Conservation (phyloP, 805 yeast genomes). For the Scheffersomyces stipitis region DNA sequence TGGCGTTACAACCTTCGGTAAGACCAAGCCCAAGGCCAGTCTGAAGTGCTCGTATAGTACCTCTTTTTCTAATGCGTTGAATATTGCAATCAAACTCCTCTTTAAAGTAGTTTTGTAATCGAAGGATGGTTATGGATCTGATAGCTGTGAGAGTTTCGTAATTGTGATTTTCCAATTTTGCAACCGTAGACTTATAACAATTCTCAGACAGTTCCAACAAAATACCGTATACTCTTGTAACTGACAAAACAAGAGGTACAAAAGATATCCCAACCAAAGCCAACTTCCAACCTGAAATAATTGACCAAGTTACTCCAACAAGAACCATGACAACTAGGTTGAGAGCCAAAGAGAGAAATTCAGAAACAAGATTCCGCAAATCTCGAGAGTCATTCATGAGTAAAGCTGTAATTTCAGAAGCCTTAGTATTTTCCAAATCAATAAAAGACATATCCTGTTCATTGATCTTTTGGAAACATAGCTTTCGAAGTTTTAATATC, state of each 20-base stretch:
- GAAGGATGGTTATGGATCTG: constrained; percentile 61
- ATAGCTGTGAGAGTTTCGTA: constrained; percentile 59
- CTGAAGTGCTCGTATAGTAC: constrained; percentile 51
- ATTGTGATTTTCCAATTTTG: constrained; percentile 49
- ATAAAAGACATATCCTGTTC: constrained; percentile 58
- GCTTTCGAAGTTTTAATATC: constrained; percentile 53
- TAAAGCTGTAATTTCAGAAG: constrained; percentile 61
- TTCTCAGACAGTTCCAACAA: constrained; percentile 57
- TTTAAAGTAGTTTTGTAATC: constrained; percentile 50
- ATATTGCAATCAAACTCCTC: constrained; percentile 33
- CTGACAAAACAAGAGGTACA: constrained; percentile 58
- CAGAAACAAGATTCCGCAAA: constrained; percentile 61
- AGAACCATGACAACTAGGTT: constrained; percentile 54
- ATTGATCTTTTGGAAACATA: constrained; percentile 48
- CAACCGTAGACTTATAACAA: constrained; percentile 55
- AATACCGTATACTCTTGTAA: constrained; percentile 53
- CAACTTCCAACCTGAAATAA: constrained; percentile 80
- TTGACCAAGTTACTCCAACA: constrained; percentile 75
- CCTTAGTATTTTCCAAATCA: constrained; percentile 31
- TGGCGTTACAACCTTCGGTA: constrained; percentile 50
- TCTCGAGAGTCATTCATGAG: constrained; percentile 83
- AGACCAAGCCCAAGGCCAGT: constrained; percentile 70
- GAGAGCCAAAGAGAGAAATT: constrained; percentile 54
- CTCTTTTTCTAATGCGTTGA: constrained; percentile 32
- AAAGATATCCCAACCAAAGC: constrained; percentile 79